These are phyloP conservation scores for Solanum pennellii DNA, from an alignment of 257 asterid species.

Conservation along the genomic window DNA sequence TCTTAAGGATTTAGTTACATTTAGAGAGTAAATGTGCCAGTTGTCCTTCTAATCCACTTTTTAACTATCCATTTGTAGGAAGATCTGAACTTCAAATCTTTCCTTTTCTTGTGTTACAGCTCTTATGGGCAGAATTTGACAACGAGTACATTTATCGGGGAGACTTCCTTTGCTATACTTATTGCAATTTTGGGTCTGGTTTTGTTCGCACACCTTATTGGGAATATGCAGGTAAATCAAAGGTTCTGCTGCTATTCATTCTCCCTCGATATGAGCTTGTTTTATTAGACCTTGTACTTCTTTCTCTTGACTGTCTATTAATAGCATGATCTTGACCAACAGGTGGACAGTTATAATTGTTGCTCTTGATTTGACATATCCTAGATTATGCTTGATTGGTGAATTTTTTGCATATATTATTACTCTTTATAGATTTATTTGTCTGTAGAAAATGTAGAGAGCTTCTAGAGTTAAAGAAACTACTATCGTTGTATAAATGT, in stretches of 20 bases:
- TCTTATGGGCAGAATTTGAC: conserved; percentile 88
- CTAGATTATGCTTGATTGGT: not conserved
- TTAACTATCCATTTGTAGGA: not conserved
- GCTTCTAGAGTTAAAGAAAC: not conserved
- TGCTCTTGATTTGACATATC: not conserved
- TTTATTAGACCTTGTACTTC: not conserved
- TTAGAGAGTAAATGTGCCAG: not conserved
- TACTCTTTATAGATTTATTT: not conserved
- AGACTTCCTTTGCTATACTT: conserved; percentile 74
- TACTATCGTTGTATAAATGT: not conserved
- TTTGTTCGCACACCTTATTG: conserved; percentile 83
- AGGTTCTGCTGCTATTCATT: not conserved
- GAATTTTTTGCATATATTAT: not conserved
- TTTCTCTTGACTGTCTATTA: not conserved
- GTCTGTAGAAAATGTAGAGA: not conserved
- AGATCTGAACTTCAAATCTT: not conserved
- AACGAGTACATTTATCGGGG: conserved; percentile 79
- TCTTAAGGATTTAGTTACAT: not conserved
- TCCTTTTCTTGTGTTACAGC: conserved; percentile 27
- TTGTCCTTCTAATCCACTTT: not conserved
- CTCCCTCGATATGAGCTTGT: not conserved
- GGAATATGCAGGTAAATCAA: conserved; percentile 83
- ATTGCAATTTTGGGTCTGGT: conserved; percentile 86
- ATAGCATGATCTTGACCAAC: not conserved
- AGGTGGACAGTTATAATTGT: not conserved